Base-by-base conservation (phyloP, 345 rosid genomes). In the Iberis pinnata region DNA sequence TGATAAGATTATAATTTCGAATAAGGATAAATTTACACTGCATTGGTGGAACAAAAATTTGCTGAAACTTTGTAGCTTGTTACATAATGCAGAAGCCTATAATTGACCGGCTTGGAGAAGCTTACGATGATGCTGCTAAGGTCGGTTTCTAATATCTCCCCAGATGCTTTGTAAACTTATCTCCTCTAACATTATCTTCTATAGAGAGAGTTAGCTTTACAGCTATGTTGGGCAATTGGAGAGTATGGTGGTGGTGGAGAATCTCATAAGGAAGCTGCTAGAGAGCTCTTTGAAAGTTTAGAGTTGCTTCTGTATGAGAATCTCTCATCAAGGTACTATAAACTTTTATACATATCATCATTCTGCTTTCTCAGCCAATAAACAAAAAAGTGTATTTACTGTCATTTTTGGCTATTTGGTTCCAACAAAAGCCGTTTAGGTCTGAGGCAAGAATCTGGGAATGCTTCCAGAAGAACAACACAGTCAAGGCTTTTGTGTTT, bases 161-260 rank as follows among this genome's bases (percentile, higher is more conserved):
- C 7, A 6, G 37, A 51, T 33, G 12, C 14, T 19, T 57, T 35
- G 18, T 26, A 25, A 12, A 31, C 35, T 12, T 18, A 27, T 53
- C 25, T 56, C 25, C 18, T 35, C 33, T 38, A 41, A 50, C 41
- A 41, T 33, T 27, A 42, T 56, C n/a, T 32, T 44, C 35, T 11
- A 8, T 51, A 87, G 95, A 78, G 79, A 65, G 96, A 92, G 69
- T 54, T 92, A 74, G 98, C 98, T 22, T 70, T 92, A 60, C 89
- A 88, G 35, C 71, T 92, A 46, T 92, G 98, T 68, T 92, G 98
- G 98, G 95, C 98, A 64, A 79, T 88, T 43, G 98, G 98, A 52
- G 96, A 92, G 77, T 81, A 92, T 64, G 93, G 86, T 49, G 98
- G 98, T 14, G 98, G 96, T 8, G 95, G 96, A 33, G 82, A 51